A percentile compares a stretch with the other conserved stretches of the same genome.
Evolutionary conservation across 129 eudicot species (phyloP).

Genomic region (Logfia minima): DNA sequence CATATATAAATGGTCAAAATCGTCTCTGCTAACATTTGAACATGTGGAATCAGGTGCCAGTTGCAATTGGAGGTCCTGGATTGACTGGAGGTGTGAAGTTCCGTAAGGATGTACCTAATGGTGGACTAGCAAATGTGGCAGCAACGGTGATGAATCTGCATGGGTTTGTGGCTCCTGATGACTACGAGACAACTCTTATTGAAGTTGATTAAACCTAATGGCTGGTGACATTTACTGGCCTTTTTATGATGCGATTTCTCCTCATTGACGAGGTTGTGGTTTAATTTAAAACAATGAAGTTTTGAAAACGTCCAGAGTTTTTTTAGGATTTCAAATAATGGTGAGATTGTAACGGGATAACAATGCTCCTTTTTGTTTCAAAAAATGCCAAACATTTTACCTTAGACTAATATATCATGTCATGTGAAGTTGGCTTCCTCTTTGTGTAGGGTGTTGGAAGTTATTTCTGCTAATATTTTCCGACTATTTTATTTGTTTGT

Average conservation of each 20-base stretch:
- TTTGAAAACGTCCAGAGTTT: background rate
- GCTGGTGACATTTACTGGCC: background rate
- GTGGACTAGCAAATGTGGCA: constrained; percentile 89
- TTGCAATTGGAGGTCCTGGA: constrained; percentile 96
- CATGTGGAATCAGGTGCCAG: constrained; percentile 53
- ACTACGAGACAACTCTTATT: constrained; percentile 83
- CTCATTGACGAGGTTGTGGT: constrained; percentile 10
- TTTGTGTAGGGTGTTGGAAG: background rate
- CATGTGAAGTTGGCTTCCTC: background rate
- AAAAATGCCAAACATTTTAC: background rate
- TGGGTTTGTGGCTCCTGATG: constrained; percentile 81
- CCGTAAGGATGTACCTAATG: constrained; percentile 73
- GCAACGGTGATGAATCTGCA: constrained; percentile 90
- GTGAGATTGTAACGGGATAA: background rate
- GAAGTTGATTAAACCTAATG: constrained; percentile 49
- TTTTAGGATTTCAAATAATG: background rate
- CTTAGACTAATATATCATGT: background rate
- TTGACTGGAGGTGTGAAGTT: constrained; percentile 64
- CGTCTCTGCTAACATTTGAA: background rate
- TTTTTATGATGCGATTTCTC: constrained; percentile 2
- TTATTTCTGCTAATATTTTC: background rate
- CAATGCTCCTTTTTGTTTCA: background rate
- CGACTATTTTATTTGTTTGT: no score
- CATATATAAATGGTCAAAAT: background rate
- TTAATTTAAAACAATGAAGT: background rate